Percentiles rank a stretch among this genome's conserved stretches.
These are phyloP conservation scores for Thymus quinquecostatus DNA, from an alignment of 257 asterid species.

Conservation along the genomic window DNA sequence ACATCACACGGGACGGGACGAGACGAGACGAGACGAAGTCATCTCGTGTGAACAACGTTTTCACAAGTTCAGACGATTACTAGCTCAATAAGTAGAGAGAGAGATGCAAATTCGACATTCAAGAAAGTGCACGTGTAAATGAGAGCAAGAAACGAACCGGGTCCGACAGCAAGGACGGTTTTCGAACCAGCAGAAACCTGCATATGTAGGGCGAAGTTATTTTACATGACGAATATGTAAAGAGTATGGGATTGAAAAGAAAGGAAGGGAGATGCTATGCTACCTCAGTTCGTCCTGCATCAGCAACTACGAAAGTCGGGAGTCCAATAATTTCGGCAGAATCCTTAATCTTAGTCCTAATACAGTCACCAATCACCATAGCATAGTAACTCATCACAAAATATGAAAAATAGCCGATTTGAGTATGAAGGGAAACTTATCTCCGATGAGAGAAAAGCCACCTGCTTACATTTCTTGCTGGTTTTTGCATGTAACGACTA, in stretches of 20 bases:
- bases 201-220: constrained; percentile 18
- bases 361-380: background rate
- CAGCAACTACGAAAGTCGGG: constrained; percentile 94
- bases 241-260: background rate
- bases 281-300: constrained; percentile 99
- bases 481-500: constrained; percentile 95
- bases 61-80: background rate
- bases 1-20: background rate
- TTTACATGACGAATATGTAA: background rate
- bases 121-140: constrained; percentile 12
- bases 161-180: constrained; percentile 96
- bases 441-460: constrained; percentile 24
- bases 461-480: constrained; percentile 95
- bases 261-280: background rate
- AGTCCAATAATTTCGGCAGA: constrained; percentile 86
- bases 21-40: background rate
- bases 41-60: background rate
- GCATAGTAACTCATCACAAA: background rate
- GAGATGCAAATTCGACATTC: constrained; percentile 1
- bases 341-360: constrained; percentile 89
- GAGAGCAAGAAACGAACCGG: constrained; percentile 58
- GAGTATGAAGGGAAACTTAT: background rate
- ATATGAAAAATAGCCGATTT: constrained; percentile 5
- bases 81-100: constrained; percentile 7
- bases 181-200: constrained; percentile 94